Conservation (phyloP, 1,284 basidiomycete genomes). For the Puccinia hordei region DNA sequence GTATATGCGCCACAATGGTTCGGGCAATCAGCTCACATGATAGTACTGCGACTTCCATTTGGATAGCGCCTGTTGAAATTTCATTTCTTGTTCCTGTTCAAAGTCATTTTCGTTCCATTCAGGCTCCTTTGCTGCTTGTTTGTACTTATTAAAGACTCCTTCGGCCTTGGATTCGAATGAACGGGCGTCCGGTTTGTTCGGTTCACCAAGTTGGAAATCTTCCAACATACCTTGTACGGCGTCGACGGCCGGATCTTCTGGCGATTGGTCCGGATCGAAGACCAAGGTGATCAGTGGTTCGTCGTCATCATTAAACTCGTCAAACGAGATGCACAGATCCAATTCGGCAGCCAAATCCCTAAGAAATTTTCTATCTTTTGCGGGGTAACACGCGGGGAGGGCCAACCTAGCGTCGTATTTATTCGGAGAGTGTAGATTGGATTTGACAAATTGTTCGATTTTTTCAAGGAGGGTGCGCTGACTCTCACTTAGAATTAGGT, state of each 20-base stretch:
- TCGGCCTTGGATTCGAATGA: background rate
- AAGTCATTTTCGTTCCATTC: slow-evolving; percentile 36
- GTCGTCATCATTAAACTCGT: slow-evolving; percentile 70
- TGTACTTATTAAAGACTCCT: slow-evolving; percentile 21
- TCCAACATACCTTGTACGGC: slow-evolving; percentile 59
- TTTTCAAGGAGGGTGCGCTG: slow-evolving; percentile 76
- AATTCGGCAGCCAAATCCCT: slow-evolving; percentile 72
- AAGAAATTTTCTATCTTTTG: slow-evolving; percentile 72
- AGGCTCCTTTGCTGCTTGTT: slow-evolving; percentile 3
- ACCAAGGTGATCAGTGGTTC: slow-evolving; percentile 53
- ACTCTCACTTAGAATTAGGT: slow-evolving; percentile 58
- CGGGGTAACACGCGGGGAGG: slow-evolving; percentile 28
- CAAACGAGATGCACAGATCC: slow-evolving; percentile 77
- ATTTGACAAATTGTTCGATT: slow-evolving; percentile 71
- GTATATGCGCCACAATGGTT: background rate
- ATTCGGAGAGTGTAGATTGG: slow-evolving; percentile 51
- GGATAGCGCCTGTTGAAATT: slow-evolving; percentile 63
- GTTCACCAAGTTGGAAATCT: slow-evolving; percentile 62
- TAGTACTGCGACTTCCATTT: slow-evolving; percentile 93
- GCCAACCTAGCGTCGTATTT: slow-evolving; percentile 59
- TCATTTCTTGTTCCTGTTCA: slow-evolving; percentile 21
- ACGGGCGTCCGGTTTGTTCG: slow-evolving; percentile 57
- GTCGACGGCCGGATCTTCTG: slow-evolving; percentile 60
- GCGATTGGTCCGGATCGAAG: slow-evolving; percentile 53
- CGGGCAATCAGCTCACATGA: slow-evolving; percentile 50